phyloP scores from a whole-genome alignment of 78 protist species.

The Speleostelium caveatum region DNA sequence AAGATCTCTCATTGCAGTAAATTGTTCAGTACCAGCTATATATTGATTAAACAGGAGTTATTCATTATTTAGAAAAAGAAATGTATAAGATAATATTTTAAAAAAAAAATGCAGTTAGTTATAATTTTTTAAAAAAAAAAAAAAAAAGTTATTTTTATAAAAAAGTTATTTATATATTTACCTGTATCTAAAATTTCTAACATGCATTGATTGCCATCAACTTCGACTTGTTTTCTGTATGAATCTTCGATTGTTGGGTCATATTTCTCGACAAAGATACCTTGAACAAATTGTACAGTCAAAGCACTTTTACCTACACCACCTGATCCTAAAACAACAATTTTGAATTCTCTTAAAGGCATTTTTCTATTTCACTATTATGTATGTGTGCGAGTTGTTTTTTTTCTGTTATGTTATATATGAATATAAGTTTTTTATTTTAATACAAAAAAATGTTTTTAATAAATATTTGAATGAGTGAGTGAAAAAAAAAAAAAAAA shows the following conservation, averaged over 20 bases:
- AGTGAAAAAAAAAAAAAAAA: too few relatives aligned
- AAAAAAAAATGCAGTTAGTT: neutral
- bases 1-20: constrained; percentile 90
- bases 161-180: constrained; percentile 74
- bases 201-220: constrained; percentile 91
- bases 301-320: constrained; percentile 86
- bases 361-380: constrained; percentile 4
- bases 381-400: neutral
- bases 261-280: constrained; percentile 87
- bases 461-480: too few relatives aligned
- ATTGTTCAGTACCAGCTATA: constrained; percentile 85
- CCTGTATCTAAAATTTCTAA: constrained; percentile 98
- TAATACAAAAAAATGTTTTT: too few relatives aligned
- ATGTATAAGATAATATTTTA: neutral
- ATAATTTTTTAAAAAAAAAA: constrained; percentile 5
- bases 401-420: neutral
- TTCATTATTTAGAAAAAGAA: neutral
- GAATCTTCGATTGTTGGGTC: constrained; percentile 93
- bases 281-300: constrained; percentile 87
- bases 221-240: constrained; percentile 93
- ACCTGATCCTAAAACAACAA: constrained; percentile 86
- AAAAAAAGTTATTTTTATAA: neutral
- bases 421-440: too few relatives aligned
- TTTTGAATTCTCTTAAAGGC: constrained; percentile 84
- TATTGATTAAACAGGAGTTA: too few relatives aligned